phyloP scores from a whole-genome alignment of 208 protist species.

The Leishmania martiniquensis region DNA sequence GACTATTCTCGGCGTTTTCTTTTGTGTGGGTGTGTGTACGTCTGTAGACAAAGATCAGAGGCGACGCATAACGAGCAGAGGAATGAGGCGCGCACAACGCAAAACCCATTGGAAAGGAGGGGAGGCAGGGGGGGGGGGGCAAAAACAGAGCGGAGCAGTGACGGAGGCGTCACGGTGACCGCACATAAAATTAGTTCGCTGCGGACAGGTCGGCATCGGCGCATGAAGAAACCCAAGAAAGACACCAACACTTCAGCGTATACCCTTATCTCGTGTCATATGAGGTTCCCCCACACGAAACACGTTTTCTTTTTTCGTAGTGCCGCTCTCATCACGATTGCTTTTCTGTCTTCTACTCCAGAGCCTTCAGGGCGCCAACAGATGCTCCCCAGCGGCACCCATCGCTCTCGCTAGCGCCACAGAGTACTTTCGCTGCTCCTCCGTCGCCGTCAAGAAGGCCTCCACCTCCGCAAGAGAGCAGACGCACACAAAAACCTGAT shows the following conservation, averaged over 20 bases:
- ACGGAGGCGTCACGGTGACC: no score
- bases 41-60: background rate
- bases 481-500: slow-evolving; percentile 49
- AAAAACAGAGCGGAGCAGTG: no score
- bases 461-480: slow-evolving; percentile 62
- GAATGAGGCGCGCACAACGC: background rate
- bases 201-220: background rate
- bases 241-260: background rate
- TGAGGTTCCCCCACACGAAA: background rate
- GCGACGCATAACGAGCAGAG: background rate
- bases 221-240: background rate
- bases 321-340: background rate
- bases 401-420: slow-evolving; percentile 17
- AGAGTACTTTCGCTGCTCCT: slow-evolving; percentile 41
- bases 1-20: background rate
- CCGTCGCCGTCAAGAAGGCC: slow-evolving; percentile 28
- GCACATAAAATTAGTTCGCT: no score
- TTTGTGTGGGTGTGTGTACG: no score
- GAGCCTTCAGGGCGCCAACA: slow-evolving; percentile 10
- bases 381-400: slow-evolving; percentile 10
- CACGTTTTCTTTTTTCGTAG: background rate
- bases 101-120: no score
- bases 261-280: no score
- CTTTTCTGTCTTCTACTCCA: background rate
- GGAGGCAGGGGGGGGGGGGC: no score